These are phyloP conservation scores for Haplosporangium gracile DNA, from an alignment of 192 early-diverging fungal species.

Conservation along the genomic window DNA sequence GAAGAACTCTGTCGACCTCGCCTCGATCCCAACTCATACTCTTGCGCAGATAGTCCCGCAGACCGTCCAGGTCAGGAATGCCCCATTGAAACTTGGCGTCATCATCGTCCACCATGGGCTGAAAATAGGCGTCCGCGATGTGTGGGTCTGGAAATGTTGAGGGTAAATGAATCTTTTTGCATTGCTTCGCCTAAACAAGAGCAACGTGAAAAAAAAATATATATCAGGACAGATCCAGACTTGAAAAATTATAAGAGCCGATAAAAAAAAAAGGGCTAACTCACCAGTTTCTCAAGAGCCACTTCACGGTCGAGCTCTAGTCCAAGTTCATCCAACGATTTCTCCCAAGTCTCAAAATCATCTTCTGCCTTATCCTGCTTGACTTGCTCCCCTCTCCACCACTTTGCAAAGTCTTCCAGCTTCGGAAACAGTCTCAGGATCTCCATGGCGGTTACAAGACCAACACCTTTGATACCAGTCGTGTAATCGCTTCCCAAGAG, in stretches of 20 bases:
- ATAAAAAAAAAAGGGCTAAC: constrained; percentile 6
- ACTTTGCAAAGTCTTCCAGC: constrained; percentile 67
- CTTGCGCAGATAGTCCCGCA: constrained; percentile 73
- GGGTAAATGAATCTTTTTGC: constrained; percentile 78
- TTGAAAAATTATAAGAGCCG: not conserved
- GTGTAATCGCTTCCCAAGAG: constrained; percentile 99
- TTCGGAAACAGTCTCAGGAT: constrained; percentile 81
- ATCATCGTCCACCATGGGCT: constrained; percentile 82
- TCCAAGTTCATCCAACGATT: constrained; percentile 37
- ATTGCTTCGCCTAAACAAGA: constrained; percentile 66
- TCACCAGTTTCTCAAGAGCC: constrained; percentile 60
- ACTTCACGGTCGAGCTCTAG: constrained; percentile 59
- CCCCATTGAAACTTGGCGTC: constrained; percentile 77
- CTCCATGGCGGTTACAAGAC: constrained; percentile 91
- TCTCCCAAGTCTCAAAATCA: constrained; percentile 2
- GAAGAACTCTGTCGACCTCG: constrained; percentile 75
- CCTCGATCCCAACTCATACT: constrained; percentile 73
- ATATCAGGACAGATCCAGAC: not conserved
- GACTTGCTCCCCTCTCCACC: constrained; percentile 68
- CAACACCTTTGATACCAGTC: constrained; percentile 87
- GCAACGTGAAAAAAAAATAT: not conserved
- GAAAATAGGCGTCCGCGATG: constrained; percentile 83
- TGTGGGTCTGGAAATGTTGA: constrained; percentile 83
- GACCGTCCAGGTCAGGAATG: constrained; percentile 72
- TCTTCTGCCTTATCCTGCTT: constrained; percentile 45